phyloP scores from a whole-genome alignment of 2,329 filamentous ascomycete genomes.

The Hymenoscyphus scutula region DNA sequence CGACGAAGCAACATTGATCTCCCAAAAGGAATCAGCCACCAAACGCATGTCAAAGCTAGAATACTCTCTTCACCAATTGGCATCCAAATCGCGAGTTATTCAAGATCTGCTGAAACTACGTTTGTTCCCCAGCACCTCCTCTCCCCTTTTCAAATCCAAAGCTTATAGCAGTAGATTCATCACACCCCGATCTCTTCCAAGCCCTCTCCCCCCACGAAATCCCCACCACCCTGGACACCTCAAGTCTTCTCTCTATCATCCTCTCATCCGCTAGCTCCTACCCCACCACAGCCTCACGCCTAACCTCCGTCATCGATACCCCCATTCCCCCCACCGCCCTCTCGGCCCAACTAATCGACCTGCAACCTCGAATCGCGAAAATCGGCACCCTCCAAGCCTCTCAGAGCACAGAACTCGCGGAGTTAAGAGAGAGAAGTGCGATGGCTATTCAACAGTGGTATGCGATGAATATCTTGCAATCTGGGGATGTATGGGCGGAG shows the following conservation, averaged over 20 bases:
- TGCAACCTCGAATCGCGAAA: conserved; percentile 35
- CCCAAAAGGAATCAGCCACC: conserved; percentile 16
- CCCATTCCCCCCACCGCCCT: conserved; percentile 33
- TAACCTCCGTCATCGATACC: conserved; percentile 36
- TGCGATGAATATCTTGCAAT: conserved; percentile 30
- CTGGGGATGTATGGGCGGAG: conserved; percentile 37
- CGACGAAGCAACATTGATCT: conserved; percentile 13
- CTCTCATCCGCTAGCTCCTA: conserved; percentile 36
- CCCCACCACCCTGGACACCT: conserved; percentile 32
- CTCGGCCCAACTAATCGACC: conserved; percentile 35
- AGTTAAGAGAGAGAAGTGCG: conserved; percentile 33
- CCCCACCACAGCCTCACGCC: conserved; percentile 34
- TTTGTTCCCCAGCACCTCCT: conserved; percentile 20
- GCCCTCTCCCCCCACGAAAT: conserved; percentile 26
- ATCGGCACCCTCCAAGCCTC: conserved; percentile 33
- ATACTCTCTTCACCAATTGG: conserved; percentile 23
- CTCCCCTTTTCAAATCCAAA: background rate
- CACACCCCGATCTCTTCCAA: conserved; percentile 36
- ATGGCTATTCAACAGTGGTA: conserved; percentile 36
- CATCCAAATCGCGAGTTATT: conserved; percentile 32
- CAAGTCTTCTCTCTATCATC: conserved; percentile 32
- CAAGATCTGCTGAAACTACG: conserved; percentile 36
- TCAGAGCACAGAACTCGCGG: conserved; percentile 33
- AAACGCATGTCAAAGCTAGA: conserved; percentile 25
- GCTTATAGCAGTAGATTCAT: conserved; percentile 31